Evolutionary conservation across 345 rosid genomes (phyloP), one percentile per base, ranked within the genome.

Genomic region (Aethionema arabicum): DNA sequence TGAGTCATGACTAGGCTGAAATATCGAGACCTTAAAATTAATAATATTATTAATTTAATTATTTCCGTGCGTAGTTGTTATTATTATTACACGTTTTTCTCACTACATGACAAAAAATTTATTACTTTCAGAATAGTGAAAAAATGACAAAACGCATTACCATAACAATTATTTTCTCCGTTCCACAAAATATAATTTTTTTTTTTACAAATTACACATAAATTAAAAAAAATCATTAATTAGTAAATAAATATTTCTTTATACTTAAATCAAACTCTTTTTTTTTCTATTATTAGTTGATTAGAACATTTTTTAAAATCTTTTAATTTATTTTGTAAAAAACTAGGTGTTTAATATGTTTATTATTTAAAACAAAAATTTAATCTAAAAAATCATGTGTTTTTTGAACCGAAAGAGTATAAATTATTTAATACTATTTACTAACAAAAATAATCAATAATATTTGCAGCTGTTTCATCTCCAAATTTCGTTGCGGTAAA

Each of bases 401-500:
- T n/a, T n/a, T n/a, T n/a, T n/a, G n/a, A n/a, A n/a, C n/a, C n/a
- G n/a, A n/a, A n/a, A n/a, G n/a, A n/a, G n/a, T n/a, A n/a, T n/a
- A n/a, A n/a, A 9, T 30, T 32, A 2, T 36, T 7, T 32, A 4
- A 51, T 48, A n/a, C n/a, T n/a, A 46, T 41, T 15, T 10, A 11
- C 8, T 39, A n/a, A 21, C 27, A 21, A n/a, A n/a, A n/a, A 21
- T 21, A 21, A 21, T 2, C 27, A 21, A 21, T 21, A 21, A n/a
- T n/a, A n/a, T n/a, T n/a, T n/a, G n/a, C 90, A 92, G 98, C 80
- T 36, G 97, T 90, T 47, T 76, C 77, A 56, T 75, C 88, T 21
- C 84, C 91, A 8, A 83, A 90, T 69, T 92, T 89, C 30, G 86
- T 89, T 11, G 95, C 86, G 11, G 80, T 83, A n/a, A 80, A 85